These are phyloP conservation scores for Aspergillus heteromorphus DNA, from an alignment of 495 filamentous ascomycete genomes.

Conservation along the genomic window DNA sequence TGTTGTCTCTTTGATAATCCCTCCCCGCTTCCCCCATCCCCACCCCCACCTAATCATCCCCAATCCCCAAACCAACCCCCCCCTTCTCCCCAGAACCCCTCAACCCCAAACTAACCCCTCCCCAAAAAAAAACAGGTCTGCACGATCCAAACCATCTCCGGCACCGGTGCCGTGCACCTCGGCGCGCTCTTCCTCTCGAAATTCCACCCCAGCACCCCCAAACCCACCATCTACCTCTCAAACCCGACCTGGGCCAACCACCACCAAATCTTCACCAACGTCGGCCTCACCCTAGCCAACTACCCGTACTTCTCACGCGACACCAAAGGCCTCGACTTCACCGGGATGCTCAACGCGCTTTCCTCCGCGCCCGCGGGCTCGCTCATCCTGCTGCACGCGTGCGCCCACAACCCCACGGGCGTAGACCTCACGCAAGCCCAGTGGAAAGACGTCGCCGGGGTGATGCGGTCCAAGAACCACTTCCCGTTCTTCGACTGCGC, in stretches of 20 bases:
- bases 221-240: constrained; percentile 78
- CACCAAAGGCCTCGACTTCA: constrained; percentile 88
- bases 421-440: constrained; percentile 93
- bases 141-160: constrained; percentile 55
- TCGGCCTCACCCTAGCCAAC: constrained; percentile 64
- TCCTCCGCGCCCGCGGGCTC: constrained; percentile 64
- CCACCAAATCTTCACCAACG: constrained; percentile 96
- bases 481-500: constrained; percentile 99
- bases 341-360: constrained; percentile 72
- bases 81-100: background rate
- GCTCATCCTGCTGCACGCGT: constrained; percentile 90
- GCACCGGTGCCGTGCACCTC: constrained; percentile 55
- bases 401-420: constrained; percentile 96
- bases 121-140: constrained; percentile 34
- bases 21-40: constrained; percentile 5
- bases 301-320: constrained; percentile 91
- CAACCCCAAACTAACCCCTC: background rate
- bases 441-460: constrained; percentile 79
- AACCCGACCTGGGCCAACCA: constrained; percentile 98
- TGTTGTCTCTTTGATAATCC: no score
- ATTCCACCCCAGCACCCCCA: constrained; percentile 54
- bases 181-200: constrained; percentile 52
- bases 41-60: no score
- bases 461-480: constrained; percentile 69
- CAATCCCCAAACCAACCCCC: background rate